Base-by-base conservation (phyloP, 2,329 filamentous ascomycete species). In the Clonostachys chloroleuca region DNA sequence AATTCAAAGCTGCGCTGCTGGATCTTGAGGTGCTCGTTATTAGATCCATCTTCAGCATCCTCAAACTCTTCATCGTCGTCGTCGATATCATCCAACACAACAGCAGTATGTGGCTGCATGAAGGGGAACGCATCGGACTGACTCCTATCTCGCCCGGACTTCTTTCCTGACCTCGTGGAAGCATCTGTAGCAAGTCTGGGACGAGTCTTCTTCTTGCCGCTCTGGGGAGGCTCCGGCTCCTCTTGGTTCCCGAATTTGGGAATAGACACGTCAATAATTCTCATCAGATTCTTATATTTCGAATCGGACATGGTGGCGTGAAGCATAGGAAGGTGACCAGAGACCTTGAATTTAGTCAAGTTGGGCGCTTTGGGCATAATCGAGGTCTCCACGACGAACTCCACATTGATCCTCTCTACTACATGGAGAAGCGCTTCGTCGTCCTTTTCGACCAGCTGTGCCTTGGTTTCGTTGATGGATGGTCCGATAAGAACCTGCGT, bases 211-310 rank as follows among this genome's bases (percentile, higher is more conserved):
- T 56, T 52, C 33, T 51, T 39, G n/a, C 51, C 34, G 34, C 59
- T 47, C 51, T 64, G 57, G 5, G 65, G 59, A 18, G 49, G 42
- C 1, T 47, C 14, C 9, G 36, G 35, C 17, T 69, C 59, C 10
- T 45, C 40, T 12, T 50, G 47, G 47, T 75, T 72, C 14, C 75
- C 72, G 24, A 97, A 86, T 51, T 87, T 92, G 2, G 94, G 95
- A 49, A 99, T 89, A 0, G 94, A 92, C 48, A 96, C 91, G 50
- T 99, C 92, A 51, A 99, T 92, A 40, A 99, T 77, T 57, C 84
- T 92, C 94, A 99, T 99, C 50, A 99, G 66, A 42, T 83, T 92
- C 71, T 97, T 99, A 73, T 99, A 99, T 64, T 99, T 99, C 36
- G 84, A 84, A 58, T 99, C 95, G 0, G 94, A 97, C 36, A 95